Evolutionary conservation across 768 basidiomycete species (phyloP), one percentile per base, ranked within the genome.

Genomic region (Russula lepida): DNA sequence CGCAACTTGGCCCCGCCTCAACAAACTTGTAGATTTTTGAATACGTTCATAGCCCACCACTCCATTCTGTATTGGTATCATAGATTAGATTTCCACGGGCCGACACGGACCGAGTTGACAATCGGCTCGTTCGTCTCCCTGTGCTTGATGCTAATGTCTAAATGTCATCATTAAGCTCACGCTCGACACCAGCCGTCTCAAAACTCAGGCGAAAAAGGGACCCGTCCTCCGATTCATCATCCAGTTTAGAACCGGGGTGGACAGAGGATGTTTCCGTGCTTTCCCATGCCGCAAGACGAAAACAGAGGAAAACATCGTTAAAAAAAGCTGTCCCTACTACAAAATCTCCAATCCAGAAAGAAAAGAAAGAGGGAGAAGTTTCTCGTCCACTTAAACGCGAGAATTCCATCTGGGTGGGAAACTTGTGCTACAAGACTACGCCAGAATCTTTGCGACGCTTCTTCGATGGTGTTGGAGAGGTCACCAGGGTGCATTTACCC

Each of bases 341-440:
- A 25, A 67, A 75, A 48, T 68, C 70, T 49, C 64, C 67, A 63
- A 41, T 66, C 30, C 49, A 63, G 37, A 52, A 64, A 60, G 21
- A 59, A 52, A 82, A 82, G 72, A 84, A 78, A 67, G 39, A 62
- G 15, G 49, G 43, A 59, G 53, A 64, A 49, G 52, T 60, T 44
- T 27, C 62, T 41, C 56, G 37, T 54, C 58, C 66, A 64, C 70
- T 71, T 15, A 85, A 84, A 71, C 83, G 88, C 27, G 84, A 90
- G 72, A 85, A 95, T 71, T 95, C 92, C 5, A 79, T 98, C 50
- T 98, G 95, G 95, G 89, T 98, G 32, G 95, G 95, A 44, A 98
- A 98, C 74, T 70, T 98, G 71, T 81, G 89, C 6, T 98, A 88
- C 79, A 89, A 88, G 74, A 98, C 95, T 54, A 89, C 87, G 0